Evolutionary conservation across 75 land plant genomes (phyloP), one percentile per base, ranked within the genome.

Genomic region (Sequoiadendron giganteum): DNA sequence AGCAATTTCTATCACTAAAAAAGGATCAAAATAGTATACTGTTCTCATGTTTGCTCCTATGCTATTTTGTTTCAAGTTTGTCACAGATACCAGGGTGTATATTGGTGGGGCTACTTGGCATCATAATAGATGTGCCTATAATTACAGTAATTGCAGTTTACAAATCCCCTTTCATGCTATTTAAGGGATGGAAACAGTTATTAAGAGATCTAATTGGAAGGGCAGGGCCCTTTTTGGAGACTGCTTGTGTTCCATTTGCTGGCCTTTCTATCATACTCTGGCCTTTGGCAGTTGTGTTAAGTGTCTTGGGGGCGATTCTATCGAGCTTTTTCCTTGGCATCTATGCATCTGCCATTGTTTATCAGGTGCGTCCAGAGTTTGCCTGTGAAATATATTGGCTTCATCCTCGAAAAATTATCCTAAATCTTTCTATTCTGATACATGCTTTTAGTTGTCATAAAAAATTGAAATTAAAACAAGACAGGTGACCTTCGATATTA

Each of bases 191-290:
- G 99, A 89, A 94, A 76, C 87, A 95, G 85, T 93, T 97, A 11
- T 79, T 94, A 34, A 88, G 90, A 40, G 98, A 96, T 68, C 88
- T 96, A 75, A 83, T 95, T 81, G 96, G 93, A 38, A 94, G 96
- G 85, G 93, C 95, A 92, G 99, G 99, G 25, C 95, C 99, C 55
- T 97, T 94, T 61, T 79, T 96, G 84, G 98, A 97, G 89, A 90
- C 95, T 54, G 94, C 93, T 25, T 97, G 99, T 93, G 99, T 97
- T 25, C 99, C 99, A 4, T 95, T 97, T 91, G 99, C 99, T 88
- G 99, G 93, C 68, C 90, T 97, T 38, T 96, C 99, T 42, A 92
- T 97, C 15, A n/a, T 97, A 11, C 86, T 97, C 25, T 97, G 99
- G 99, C 99, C 99, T 14, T 47, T 97, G 40, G 93, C 92, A 49